phyloP scores from a whole-genome alignment of 805 yeast genomes.

The Brettanomyces custersianus region DNA sequence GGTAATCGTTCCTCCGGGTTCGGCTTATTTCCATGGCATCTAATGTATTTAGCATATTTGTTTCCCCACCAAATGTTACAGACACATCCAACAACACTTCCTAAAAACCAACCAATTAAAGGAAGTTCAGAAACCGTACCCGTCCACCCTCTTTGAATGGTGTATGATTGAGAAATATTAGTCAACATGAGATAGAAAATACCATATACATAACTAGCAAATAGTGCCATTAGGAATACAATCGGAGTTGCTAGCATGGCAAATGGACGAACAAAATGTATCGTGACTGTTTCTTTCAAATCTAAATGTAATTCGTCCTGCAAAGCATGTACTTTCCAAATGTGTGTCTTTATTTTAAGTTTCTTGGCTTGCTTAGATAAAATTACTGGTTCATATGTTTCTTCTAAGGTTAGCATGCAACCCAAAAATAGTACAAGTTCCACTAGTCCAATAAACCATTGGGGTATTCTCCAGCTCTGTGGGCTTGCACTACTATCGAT shows the following conservation, averaged over 20 bases:
- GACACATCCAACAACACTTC: conserved; percentile 26
- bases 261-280: conserved; percentile 29
- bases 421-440: conserved; percentile 26
- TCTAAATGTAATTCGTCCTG: conserved; percentile 16
- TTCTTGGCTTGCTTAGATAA: conserved; percentile 18
- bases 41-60: conserved; percentile 8
- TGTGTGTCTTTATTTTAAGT: conserved; percentile 18
- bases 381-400: conserved; percentile 32
- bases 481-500: conserved; percentile 30
- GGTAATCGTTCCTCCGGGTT: conserved; percentile 54
- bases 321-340: conserved; percentile 25
- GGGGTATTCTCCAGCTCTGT: conserved; percentile 50
- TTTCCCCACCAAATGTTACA: conserved; percentile 24
- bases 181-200: conserved; percentile 36
- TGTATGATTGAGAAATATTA: conserved; percentile 32
- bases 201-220: conserved; percentile 42
- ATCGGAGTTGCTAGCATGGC: conserved; percentile 33
- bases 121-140: conserved; percentile 27
- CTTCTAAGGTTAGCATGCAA: conserved; percentile 27
- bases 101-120: conserved; percentile 29
- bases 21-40: conserved; percentile 32
- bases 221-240: conserved; percentile 33
- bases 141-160: conserved; percentile 20
- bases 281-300: conserved; percentile 17
- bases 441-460: conserved; percentile 39